Conservation (phyloP, 2,329 filamentous ascomycete species). For the Cladosporium austrohemisphaericum region DNA sequence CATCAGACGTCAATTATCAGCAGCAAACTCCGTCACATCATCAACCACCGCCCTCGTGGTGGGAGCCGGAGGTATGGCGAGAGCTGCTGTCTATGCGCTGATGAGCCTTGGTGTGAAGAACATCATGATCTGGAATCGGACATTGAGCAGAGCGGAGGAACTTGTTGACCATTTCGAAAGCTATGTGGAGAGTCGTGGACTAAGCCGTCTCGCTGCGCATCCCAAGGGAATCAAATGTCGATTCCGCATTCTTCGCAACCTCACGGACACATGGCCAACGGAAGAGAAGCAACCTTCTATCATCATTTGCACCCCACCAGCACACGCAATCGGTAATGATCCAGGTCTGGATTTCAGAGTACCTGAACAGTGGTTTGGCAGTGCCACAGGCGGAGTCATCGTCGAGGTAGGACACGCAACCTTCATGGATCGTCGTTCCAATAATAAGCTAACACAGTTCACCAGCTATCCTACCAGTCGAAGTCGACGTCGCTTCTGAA, state of each 20-base stretch:
- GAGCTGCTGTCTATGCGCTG: slow-evolving; percentile 31
- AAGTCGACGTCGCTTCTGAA: not conserved
- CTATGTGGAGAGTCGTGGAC: not conserved
- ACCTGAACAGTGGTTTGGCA: not conserved
- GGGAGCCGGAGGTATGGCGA: slow-evolving; percentile 41
- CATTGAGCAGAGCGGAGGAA: not conserved
- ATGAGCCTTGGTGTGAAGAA: not conserved
- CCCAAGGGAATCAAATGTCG: too few species aligned
- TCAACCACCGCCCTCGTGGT: slow-evolving; percentile 32
- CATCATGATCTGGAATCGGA: slow-evolving; percentile 3
- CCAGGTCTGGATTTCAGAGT: not conserved
- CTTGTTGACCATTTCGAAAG: not conserved
- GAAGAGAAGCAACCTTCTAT: not conserved
- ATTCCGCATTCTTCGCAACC: not conserved
- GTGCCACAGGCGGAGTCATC: not conserved
- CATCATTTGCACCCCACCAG: not conserved
- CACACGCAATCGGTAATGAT: not conserved
- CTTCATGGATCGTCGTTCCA: not conserved
- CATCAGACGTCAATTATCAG: slow-evolving; percentile 64
- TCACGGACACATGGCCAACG: not conserved
- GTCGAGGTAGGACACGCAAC: not conserved
- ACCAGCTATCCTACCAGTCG: not conserved
- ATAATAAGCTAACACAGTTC: not conserved
- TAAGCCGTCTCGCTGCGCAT: too few species aligned
- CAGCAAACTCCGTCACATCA: slow-evolving; percentile 49